Conservation (phyloP, 1,284 basidiomycete genomes). For the Cryptococcus wingfieldii region DNA sequence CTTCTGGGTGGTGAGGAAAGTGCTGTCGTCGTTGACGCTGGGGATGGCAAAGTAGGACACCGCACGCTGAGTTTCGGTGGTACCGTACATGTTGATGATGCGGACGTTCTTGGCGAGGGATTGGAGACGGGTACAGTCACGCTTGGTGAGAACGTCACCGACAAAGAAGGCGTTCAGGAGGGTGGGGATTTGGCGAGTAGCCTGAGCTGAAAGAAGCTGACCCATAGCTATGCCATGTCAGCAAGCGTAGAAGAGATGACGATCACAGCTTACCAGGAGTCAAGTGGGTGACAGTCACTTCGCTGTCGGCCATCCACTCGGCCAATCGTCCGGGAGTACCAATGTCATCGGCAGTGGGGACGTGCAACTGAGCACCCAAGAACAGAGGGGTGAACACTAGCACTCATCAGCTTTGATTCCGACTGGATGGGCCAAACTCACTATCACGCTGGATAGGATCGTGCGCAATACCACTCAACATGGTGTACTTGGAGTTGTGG, state of each 20-base stretch:
- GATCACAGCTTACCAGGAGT: conserved; percentile 59
- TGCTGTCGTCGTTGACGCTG: conserved; percentile 73
- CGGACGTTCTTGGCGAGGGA: conserved; percentile 85
- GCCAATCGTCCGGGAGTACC: conserved; percentile 94
- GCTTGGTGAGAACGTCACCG: conserved; percentile 97
- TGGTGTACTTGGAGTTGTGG: conserved; percentile 82
- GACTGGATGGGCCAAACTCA: conserved; percentile 51
- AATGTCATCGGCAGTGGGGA: conserved; percentile 96
- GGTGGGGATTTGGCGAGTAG: conserved; percentile 79
- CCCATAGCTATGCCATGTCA: conserved; percentile 72
- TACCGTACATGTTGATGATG: conserved; percentile 99
- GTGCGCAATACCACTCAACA: conserved; percentile 98
- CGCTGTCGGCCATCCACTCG: conserved; percentile 94
- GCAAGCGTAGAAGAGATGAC: background rate
- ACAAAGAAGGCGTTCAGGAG: conserved; percentile 95
- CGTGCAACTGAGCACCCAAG: conserved; percentile 91
- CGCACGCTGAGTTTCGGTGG: conserved; percentile 97
- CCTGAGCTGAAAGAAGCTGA: conserved; percentile 94
- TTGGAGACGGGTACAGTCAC: conserved; percentile 94
- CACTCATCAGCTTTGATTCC: background rate
- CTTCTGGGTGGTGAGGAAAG: conserved; percentile 91
- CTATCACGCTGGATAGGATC: conserved; percentile 99
- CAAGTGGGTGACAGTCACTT: conserved; percentile 89
- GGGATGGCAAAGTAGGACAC: conserved; percentile 97
- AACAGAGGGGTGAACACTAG: conserved; percentile 97